phyloP scores from a whole-genome alignment of 768 basidiomycete genomes.

The Termitomyces sp. region DNA sequence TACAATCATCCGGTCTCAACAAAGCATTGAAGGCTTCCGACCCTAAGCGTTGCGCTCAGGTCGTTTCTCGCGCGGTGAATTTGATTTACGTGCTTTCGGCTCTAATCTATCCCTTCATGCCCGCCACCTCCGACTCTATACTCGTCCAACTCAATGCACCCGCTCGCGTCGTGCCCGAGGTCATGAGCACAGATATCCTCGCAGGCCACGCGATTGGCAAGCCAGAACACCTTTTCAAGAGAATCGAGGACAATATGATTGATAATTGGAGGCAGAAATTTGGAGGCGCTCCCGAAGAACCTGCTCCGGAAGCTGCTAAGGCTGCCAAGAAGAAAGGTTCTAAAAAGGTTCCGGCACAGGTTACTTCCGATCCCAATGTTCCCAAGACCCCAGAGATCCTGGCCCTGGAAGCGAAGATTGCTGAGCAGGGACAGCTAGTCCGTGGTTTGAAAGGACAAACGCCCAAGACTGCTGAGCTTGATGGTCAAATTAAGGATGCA shows the following conservation, averaged over 20 bases:
- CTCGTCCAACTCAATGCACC: conserved; percentile 87
- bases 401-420: conserved; percentile 69
- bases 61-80: conserved; percentile 86
- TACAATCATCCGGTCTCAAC: conserved; percentile 89
- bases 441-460: conserved; percentile 63
- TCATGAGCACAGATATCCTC: conserved; percentile 76
- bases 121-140: conserved; percentile 77
- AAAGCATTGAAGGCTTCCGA: conserved; percentile 82
- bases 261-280: conserved; percentile 79
- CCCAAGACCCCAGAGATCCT: conserved; percentile 72
- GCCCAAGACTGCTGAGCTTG: conserved; percentile 55
- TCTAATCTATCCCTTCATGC: conserved; percentile 95
- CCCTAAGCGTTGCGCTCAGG: conserved; percentile 83
- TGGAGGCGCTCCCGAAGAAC: conserved; percentile 47
- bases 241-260: conserved; percentile 87
- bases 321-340: conserved; percentile 50
- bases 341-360: conserved; percentile 40
- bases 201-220: conserved; percentile 81
- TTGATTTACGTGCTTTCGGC: conserved; percentile 88
- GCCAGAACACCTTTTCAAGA: conserved; percentile 89
- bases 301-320: conserved; percentile 35
- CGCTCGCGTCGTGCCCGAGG: conserved; percentile 69
- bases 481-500: conserved; percentile 53
- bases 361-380: conserved; percentile 32
- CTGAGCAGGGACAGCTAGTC: conserved; percentile 72